A percentile compares a stretch with the other conserved stretches of the same genome.
Conservation (phyloP, 1,284 basidiomycete genomes). For the Boletus subluridellus region DNA sequence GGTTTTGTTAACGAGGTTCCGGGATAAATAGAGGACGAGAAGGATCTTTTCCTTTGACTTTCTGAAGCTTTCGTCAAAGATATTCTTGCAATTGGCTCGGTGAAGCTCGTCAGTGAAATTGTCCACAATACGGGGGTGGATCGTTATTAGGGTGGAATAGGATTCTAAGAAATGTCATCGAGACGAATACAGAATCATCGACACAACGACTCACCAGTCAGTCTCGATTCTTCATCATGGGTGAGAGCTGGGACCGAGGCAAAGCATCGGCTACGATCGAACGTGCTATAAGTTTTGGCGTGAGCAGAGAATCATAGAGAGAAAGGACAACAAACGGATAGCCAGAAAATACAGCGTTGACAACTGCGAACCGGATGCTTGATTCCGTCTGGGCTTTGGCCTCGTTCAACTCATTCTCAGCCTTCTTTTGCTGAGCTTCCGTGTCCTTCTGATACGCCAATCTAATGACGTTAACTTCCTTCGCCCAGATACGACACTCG, state of each 20-base stretch:
- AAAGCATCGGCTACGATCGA: constrained; percentile 22
- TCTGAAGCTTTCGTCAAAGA: constrained; percentile 21
- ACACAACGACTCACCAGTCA: constrained; percentile 11
- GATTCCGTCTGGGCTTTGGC: constrained; percentile 15
- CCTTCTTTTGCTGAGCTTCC: constrained; percentile 11
- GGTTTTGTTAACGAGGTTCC: constrained; percentile 11
- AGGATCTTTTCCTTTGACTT: constrained; percentile 27
- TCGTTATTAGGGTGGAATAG: constrained; percentile 17
- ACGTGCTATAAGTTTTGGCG: constrained; percentile 8
- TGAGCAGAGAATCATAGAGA: background rate
- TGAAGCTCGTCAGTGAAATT: constrained; percentile 21
- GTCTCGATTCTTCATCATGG: constrained; percentile 13
- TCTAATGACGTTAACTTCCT: constrained; percentile 16
- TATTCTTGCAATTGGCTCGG: constrained; percentile 17
- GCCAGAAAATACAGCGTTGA: constrained; percentile 24
- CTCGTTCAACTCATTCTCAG: constrained; percentile 9
- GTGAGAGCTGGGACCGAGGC: constrained; percentile 13
- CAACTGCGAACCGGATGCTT: constrained; percentile 27
- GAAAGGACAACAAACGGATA: constrained; percentile 29
- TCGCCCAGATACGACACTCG: constrained; percentile 27
- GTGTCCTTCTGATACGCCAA: constrained; percentile 3
- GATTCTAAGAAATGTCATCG: constrained; percentile 9
- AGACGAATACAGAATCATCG: background rate
- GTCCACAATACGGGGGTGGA: constrained; percentile 22
- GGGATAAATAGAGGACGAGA: constrained; percentile 19